Base-by-base conservation (phyloP, 345 rosid species). In the Brassica carinata region DNA sequence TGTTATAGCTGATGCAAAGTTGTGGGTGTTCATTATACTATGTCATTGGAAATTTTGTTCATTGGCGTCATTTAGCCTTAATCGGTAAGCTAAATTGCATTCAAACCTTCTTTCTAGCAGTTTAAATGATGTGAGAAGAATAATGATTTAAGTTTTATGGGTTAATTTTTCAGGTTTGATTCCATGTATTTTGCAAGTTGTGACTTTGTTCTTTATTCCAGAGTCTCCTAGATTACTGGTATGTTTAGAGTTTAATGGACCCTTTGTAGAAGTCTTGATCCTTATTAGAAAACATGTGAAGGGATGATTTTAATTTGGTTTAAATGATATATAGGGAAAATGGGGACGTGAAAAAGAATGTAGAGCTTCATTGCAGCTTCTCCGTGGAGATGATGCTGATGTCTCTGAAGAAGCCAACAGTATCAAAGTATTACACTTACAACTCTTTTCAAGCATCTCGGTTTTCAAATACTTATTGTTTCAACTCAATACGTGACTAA, bases 171-270 rank as follows among this genome's bases (percentile, higher is more conserved):
- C 78, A 86, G 91, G 84, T 43, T 34, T 72, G 2, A 51, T 83
- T 69, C 87, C 89, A 58, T 73, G 83, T 72, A 43, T 26, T 29
- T 40, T 89, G 19, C 90, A 87, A 64, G 75, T 86, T 65, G 72
- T 83, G 15, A 79, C 80, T 34, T 66, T 89, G 61, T 85, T 85
- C 73, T 83, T 87, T 81, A 82, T 89, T 34, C 89, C 92, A 8
- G 92, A 89, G 67, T 89, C 92, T 36, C 92, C 92, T 18, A 84
- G 89, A 81, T 80, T 87, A 78, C 57, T 89, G 85, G 85, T 82
- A 73, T 62, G 76, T 62, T 76, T 38, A 40, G 4, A 66, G 5
- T 18, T 66, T 40, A 66, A 58, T 69, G 27, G 1, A 55, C 66
- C 67, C 26, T 57, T 76, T 71, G 66, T 4, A 0, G 4, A 23